Evolutionary conservation across 2,329 filamentous ascomycete genomes (phyloP).

Genomic region (Curvularia verruculosa): DNA sequence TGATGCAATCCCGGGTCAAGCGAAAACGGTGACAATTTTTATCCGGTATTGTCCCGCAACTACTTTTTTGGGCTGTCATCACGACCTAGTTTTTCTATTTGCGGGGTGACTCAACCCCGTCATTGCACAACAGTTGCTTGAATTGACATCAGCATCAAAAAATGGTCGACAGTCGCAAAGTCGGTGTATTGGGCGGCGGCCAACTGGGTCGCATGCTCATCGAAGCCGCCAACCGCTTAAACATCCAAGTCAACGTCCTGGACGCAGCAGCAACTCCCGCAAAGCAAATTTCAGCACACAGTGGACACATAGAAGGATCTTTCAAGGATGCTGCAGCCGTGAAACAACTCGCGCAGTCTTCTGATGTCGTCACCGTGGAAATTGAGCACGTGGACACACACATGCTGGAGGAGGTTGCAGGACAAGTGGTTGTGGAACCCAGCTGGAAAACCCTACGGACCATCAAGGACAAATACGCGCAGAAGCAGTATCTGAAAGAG

Average conservation of each 20-base stretch:
- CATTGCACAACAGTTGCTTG: constrained; percentile 19
- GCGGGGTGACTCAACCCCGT: constrained; percentile 19
- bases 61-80: background rate
- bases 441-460: constrained; percentile 84
- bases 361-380: constrained; percentile 87
- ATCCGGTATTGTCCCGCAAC: background rate
- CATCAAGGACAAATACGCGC: constrained; percentile 92
- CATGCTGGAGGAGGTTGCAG: constrained; percentile 81
- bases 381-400: constrained; percentile 96
- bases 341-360: constrained; percentile 74
- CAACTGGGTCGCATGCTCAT: constrained; percentile 89
- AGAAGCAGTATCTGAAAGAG: constrained; percentile 79
- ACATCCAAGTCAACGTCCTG: constrained; percentile 78
- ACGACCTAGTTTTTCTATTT: background rate
- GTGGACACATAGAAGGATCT: constrained; percentile 78
- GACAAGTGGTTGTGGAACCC: constrained; percentile 71
- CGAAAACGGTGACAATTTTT: background rate
- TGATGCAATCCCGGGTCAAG: background rate
- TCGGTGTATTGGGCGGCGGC: constrained; percentile 52
- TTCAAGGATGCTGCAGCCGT: constrained; percentile 86
- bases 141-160: constrained; percentile 13
- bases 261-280: constrained; percentile 79
- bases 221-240: constrained; percentile 81
- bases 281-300: constrained; percentile 81
- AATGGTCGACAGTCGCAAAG: constrained; percentile 44